Base-by-base conservation (phyloP, 1,284 basidiomycete genomes). In the Takashimella tepidaria region DNA sequence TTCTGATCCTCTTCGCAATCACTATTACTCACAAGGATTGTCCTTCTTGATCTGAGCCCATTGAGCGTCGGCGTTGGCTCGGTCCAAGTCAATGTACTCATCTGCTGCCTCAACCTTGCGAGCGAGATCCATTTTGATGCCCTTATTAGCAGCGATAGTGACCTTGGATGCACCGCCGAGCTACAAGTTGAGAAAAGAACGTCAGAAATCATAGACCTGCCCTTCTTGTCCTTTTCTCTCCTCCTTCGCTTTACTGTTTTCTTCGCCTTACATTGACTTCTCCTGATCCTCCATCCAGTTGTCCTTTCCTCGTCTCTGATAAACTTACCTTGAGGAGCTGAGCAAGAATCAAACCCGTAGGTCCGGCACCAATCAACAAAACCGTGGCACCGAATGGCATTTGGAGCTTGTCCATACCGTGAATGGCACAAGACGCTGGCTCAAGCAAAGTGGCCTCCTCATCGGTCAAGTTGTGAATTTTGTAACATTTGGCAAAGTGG, bases 391-490 rank as follows among this genome's bases (percentile, higher is more conserved):
- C 89, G 57, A 89, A 85, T 16, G 84, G 81, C 24, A 87, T 83
- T 56, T 80, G 81, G 50, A 92, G 81, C 69, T 88, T 89, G 77
- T 92, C 90, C 56, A 90, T 81, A 12, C 89, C 89, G 74, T 92
- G 90, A 51, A 92, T 82, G 16, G 89, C 89, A 69, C 89, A 92
- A 13, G 89, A 84, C 3, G 89, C 86, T 19, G 89, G 89, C 72
- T 92, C 89, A 51, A 92, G 78, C n/a, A 92, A 81, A 3, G 88
- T 90, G 0, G 89, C 86, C 64, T 92, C 88, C 73, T 89, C 86
- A 64, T 92, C 88, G n/a, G 84, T 81, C 44, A 92, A 80, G 74
- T 91, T 91, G 66, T 85, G 74, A 69, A 92, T 86, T 75, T 86
- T 87, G 81, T 86, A 92, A 25, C 89, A 79, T 70, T 90, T 91